These are phyloP conservation scores for Annulohypoxylon stygium DNA, from an alignment of 495 filamentous ascomycete species.

Conservation along the genomic window DNA sequence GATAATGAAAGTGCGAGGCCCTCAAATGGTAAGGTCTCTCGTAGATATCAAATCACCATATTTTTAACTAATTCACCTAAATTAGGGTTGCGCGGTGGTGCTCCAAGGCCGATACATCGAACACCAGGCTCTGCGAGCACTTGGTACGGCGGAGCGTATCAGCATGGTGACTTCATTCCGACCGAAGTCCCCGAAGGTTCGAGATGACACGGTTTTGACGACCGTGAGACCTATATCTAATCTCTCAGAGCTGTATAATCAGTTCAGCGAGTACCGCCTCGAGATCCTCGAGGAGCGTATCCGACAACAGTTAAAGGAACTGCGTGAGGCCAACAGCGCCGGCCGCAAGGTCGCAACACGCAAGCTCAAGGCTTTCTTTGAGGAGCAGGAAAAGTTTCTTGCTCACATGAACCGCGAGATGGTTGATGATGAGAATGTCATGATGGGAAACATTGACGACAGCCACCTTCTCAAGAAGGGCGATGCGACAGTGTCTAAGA, in stretches of 20 bases:
- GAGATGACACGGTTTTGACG: constrained; percentile 75
- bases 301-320: constrained; percentile 58
- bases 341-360: constrained; percentile 58
- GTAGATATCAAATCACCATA: background rate
- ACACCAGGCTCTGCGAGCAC: constrained; percentile 74
- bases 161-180: constrained; percentile 81
- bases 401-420: constrained; percentile 70
- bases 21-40: constrained; percentile 68
- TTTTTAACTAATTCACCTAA: background rate
- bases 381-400: constrained; percentile 67
- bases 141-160: constrained; percentile 75
- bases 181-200: constrained; percentile 67
- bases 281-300: constrained; percentile 75
- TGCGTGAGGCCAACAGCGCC: constrained; percentile 60
- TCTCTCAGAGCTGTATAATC: constrained; percentile 76
- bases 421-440: constrained; percentile 66
- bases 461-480: constrained; percentile 32
- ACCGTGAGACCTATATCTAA: constrained; percentile 76
- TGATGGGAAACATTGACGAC: constrained; percentile 55
- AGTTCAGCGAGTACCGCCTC: constrained; percentile 77
- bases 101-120: constrained; percentile 80
- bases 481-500: constrained; percentile 5
- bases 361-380: constrained; percentile 61
- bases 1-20: constrained; percentile 76
- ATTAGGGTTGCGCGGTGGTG: constrained; percentile 74